phyloP scores from a whole-genome alignment of 2,329 filamentous ascomycete species.

The Gaeumannomyces tritici region DNA sequence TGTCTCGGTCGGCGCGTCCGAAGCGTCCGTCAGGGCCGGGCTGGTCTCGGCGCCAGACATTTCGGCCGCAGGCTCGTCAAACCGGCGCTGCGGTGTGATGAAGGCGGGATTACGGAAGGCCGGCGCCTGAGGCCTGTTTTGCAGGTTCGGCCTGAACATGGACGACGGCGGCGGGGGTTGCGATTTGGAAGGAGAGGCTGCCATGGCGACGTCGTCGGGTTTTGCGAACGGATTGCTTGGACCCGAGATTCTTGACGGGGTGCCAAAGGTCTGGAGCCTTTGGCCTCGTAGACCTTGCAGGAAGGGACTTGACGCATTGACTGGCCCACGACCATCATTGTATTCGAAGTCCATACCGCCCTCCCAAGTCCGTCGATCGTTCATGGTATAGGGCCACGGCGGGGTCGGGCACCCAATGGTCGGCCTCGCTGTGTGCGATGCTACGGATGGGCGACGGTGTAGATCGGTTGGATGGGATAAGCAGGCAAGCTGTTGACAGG shows the following conservation, averaged over 20 bases:
- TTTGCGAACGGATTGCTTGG: slow-evolving; percentile 16
- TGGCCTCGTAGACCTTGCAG: slow-evolving; percentile 35
- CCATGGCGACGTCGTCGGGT: neutral
- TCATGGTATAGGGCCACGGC: slow-evolving; percentile 15
- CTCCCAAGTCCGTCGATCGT: slow-evolving; percentile 43
- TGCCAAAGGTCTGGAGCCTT: slow-evolving; percentile 16
- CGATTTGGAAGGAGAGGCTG: slow-evolving; percentile 16
- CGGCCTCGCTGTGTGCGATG: too few species aligned
- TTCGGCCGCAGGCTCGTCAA: slow-evolving; percentile 46
- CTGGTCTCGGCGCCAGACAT: slow-evolving; percentile 50
- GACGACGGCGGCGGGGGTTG: slow-evolving; percentile 28
- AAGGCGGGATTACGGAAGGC: slow-evolving; percentile 56
- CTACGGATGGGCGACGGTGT: neutral
- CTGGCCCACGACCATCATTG: slow-evolving; percentile 44
- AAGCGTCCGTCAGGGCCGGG: slow-evolving; percentile 47
- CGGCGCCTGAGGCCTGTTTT: slow-evolving; percentile 36
- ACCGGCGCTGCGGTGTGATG: slow-evolving; percentile 49
- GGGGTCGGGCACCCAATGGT: neutral
- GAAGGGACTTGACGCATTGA: slow-evolving; percentile 54
- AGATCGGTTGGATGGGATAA: too few species aligned
- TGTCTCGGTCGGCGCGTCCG: slow-evolving; percentile 41
- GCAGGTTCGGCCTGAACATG: slow-evolving; percentile 33
- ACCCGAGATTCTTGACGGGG: slow-evolving; percentile 12
- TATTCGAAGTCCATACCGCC: slow-evolving; percentile 61
- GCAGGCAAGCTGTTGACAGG: too few species aligned